Evolutionary conservation across 2,329 filamentous ascomycete species (phyloP).

Genomic region (Truncatella angustata): DNA sequence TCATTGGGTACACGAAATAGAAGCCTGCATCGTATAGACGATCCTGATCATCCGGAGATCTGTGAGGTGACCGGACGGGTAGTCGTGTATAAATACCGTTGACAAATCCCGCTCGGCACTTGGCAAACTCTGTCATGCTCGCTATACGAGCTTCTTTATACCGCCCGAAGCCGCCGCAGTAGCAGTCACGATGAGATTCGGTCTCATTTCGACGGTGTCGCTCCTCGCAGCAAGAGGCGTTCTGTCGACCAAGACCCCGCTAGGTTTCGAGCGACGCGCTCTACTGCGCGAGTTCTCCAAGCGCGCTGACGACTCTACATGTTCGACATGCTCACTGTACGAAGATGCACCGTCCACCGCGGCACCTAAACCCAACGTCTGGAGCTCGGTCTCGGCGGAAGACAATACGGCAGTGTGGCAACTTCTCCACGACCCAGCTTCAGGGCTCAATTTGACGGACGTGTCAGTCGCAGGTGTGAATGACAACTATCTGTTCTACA

Average conservation of each 20-base stretch:
- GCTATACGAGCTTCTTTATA: no score
- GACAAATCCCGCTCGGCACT: no score
- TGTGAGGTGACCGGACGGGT: no score
- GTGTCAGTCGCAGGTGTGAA: conserved; percentile 33
- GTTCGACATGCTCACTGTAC: conserved; percentile 15
- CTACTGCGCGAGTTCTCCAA: conserved; percentile 11
- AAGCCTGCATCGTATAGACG: no score
- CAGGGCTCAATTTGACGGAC: conserved; percentile 43
- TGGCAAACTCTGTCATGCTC: no score
- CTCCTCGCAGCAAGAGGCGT: not conserved
- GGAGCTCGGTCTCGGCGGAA: conserved; percentile 36
- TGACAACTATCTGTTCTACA: conserved; percentile 45
- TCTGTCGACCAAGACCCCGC: conserved; percentile 5
- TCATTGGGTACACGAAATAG: not conserved
- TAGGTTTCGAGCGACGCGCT: conserved; percentile 11
- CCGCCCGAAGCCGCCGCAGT: no score
- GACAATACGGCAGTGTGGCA: conserved; percentile 43
- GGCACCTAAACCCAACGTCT: conserved; percentile 41
- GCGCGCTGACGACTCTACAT: conserved; percentile 1
- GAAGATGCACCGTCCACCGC: conserved; percentile 18
- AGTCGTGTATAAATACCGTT: no score
- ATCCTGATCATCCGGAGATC: no score
- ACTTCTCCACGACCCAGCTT: conserved; percentile 36
- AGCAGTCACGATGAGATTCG: not conserved
- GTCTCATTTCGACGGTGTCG: not conserved